Evolutionary conservation across 139 green algal species (phyloP).

Genomic region (Micractinium sp.): DNA sequence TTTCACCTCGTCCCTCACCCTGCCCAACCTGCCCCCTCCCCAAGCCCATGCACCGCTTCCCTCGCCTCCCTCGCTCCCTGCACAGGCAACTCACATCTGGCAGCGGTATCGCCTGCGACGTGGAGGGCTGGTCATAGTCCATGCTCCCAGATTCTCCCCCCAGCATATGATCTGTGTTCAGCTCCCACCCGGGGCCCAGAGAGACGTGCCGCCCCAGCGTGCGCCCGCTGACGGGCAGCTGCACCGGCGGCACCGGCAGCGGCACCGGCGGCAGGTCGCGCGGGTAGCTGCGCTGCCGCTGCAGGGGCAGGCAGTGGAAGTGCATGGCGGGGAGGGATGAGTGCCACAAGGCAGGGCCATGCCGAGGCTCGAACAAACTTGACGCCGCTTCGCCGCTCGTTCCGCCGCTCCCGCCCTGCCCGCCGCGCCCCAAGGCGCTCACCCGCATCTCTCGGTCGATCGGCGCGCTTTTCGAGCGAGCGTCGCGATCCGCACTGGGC

Average conservation of each 20-base stretch:
- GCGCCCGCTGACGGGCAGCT: conserved; percentile 28
- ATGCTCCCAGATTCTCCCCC: background rate
- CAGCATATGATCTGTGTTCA: background rate
- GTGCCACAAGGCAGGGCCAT: background rate
- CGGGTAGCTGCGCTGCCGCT: background rate
- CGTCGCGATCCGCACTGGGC: background rate
- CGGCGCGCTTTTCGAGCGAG: background rate
- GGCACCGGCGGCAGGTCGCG: background rate
- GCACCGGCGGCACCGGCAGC: conserved; percentile 3
- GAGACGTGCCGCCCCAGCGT: conserved; percentile 32
- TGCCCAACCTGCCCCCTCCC: background rate
- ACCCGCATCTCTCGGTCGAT: background rate
- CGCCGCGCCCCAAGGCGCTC: background rate
- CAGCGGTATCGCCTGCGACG: background rate
- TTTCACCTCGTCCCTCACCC: background rate
- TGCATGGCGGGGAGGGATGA: background rate
- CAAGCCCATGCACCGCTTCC: background rate
- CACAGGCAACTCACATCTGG: background rate
- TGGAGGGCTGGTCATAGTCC: conserved; percentile 13
- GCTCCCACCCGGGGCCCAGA: conserved; percentile 33
- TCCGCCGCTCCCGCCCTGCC: background rate
- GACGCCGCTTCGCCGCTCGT: background rate
- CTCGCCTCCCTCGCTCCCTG: background rate
- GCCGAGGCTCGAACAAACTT: background rate
- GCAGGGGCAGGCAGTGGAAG: background rate